Evolutionary conservation across 768 basidiomycete genomes (phyloP).

Genomic region (Phlebiopsis flavidoalba): DNA sequence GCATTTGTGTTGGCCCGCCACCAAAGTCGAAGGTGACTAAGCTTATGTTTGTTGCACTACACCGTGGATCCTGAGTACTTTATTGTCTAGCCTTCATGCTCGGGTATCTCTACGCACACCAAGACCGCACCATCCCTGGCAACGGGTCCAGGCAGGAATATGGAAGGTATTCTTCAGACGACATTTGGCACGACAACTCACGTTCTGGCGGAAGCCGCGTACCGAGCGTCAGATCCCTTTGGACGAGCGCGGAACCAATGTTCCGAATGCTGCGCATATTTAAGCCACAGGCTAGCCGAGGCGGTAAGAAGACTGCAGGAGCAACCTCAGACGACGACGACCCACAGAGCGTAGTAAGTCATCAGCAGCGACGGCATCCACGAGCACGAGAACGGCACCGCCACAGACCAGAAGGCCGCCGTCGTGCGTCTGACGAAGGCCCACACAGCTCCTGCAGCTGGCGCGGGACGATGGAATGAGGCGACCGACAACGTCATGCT

Average conservation of each 20-base stretch:
- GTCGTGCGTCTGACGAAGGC: constrained; percentile 45
- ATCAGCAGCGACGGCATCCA: constrained; percentile 38
- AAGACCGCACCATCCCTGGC: constrained; percentile 15
- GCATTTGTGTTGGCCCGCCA: constrained; percentile 74
- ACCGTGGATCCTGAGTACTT: background rate
- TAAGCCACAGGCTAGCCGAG: constrained; percentile 2
- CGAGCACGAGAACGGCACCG: constrained; percentile 21
- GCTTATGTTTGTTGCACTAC: background rate
- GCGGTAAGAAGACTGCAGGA: background rate
- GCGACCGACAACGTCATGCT: constrained; percentile 55
- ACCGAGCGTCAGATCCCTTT: constrained; percentile 43
- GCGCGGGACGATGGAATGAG: constrained; percentile 33
- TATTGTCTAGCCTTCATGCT: constrained; percentile 14
- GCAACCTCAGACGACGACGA: constrained; percentile 6
- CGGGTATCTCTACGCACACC: constrained; percentile 10
- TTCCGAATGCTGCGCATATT: background rate
- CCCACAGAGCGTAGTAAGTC: constrained; percentile 45
- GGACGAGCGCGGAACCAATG: constrained; percentile 31
- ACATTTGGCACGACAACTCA: constrained; percentile 54
- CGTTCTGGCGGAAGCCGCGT: constrained; percentile 43
- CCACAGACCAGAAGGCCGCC: constrained; percentile 20
- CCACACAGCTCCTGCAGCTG: constrained; percentile 41
- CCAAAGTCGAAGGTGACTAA: constrained; percentile 26
- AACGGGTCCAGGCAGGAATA: constrained; percentile 10
- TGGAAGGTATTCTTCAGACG: constrained; percentile 55